These are phyloP conservation scores for Brassica carinata DNA, from an alignment of 345 rosid genomes.

Conservation along the genomic window DNA sequence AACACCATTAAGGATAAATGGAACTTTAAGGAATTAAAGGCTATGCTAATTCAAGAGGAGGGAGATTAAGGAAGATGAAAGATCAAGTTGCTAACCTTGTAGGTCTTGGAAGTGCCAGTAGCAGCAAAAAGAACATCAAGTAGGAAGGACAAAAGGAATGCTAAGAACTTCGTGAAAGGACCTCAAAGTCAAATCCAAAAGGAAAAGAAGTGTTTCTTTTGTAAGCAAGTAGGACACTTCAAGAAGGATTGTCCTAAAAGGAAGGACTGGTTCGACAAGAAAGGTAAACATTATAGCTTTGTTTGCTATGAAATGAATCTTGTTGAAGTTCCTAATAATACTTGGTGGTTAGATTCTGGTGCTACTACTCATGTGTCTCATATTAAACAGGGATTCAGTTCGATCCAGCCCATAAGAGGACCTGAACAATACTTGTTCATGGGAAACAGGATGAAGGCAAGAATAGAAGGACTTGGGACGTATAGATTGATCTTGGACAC, in stretches of 20 bases:
- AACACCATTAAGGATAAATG: neutral
- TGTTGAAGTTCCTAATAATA: neutral
- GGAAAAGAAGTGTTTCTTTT: too few species aligned
- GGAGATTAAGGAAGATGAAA: neutral
- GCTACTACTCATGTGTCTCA: slow-evolving; percentile 1
- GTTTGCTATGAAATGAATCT: neutral
- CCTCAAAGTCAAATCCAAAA: too few species aligned
- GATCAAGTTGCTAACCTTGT: neutral
- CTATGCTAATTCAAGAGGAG: neutral
- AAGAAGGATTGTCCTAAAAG: neutral
- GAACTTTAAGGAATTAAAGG: neutral
- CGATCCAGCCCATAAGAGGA: neutral
- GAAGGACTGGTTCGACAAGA: neutral
- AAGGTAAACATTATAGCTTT: neutral
- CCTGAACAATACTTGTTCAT: too few species aligned
- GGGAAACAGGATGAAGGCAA: too few species aligned
- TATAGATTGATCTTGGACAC: too few species aligned
- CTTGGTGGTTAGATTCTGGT: neutral
- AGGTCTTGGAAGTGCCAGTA: neutral
- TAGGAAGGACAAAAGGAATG: neutral
- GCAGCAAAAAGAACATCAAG: neutral
- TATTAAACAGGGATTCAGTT: neutral
- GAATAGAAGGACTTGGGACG: too few species aligned
- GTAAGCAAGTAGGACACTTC: neutral
- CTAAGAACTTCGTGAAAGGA: too few species aligned